phyloP scores from a whole-genome alignment of 192 early-diverging fungal species.

The Physocladia obscura region DNA sequence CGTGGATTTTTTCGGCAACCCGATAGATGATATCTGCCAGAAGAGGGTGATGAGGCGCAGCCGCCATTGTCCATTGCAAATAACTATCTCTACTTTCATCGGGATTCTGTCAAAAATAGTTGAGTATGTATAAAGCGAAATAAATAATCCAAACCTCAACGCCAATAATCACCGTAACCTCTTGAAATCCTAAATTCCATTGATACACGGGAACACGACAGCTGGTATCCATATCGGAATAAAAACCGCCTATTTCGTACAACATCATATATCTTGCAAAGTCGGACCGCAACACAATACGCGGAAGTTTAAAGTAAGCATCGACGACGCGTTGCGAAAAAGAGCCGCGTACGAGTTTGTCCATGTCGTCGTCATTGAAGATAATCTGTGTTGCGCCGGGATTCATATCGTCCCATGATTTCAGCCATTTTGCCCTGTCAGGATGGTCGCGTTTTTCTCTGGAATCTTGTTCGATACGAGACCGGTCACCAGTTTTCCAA shows the following conservation, averaged over 20 bases:
- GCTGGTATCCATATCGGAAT: slow-evolving; percentile 35
- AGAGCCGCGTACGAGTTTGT: slow-evolving; percentile 13
- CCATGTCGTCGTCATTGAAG: slow-evolving; percentile 24
- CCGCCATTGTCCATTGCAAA: slow-evolving; percentile 34
- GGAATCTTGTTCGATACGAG: neutral
- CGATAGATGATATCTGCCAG: slow-evolving; percentile 13
- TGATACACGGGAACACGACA: slow-evolving; percentile 25
- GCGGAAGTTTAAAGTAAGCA: slow-evolving; percentile 17
- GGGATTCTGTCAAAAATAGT: slow-evolving; percentile 3
- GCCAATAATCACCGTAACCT: slow-evolving; percentile 22
- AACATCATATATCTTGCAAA: slow-evolving; percentile 35
- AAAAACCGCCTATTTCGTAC: slow-evolving; percentile 33
- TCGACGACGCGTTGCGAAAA: slow-evolving; percentile 26
- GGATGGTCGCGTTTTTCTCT: neutral
- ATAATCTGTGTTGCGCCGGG: slow-evolving; percentile 15
- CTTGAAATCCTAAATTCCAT: slow-evolving; percentile 17
- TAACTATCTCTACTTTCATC: neutral
- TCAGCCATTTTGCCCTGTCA: slow-evolving; percentile 15
- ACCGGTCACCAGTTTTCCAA: neutral
- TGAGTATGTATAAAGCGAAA: too few species aligned
- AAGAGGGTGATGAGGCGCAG: slow-evolving; percentile 32
- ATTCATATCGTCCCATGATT: slow-evolving; percentile 8
- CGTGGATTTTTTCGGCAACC: slow-evolving; percentile 20
- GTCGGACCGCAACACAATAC: slow-evolving; percentile 23
- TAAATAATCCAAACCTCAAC: slow-evolving; percentile 11